phyloP scores from a whole-genome alignment of 306 rosid species.

The Leucaena leucocephala region DNA sequence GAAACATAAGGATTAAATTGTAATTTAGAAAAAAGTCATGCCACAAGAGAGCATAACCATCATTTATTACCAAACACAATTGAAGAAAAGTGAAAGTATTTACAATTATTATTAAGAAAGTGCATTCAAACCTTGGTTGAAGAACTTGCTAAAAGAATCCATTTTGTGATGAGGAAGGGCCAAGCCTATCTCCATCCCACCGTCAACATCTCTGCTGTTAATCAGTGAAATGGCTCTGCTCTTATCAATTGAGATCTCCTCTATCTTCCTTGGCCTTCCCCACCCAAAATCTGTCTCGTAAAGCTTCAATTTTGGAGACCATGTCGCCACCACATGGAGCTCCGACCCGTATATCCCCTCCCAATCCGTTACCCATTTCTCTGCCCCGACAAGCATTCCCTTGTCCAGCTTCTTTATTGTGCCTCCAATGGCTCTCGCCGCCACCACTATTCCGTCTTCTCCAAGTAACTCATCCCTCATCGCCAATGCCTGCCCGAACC shows the following conservation, averaged over 20 bases:
- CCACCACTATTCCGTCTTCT: slow-evolving; percentile 48
- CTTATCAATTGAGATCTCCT: slow-evolving; percentile 50
- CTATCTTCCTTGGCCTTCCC: slow-evolving; percentile 51
- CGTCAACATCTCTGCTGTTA: slow-evolving; percentile 44
- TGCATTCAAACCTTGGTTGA: slow-evolving; percentile 33
- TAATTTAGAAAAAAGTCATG: not conserved
- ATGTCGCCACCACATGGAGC: slow-evolving; percentile 37
- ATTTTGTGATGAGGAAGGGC: slow-evolving; percentile 40
- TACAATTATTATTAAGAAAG: not conserved
- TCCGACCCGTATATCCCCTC: slow-evolving; percentile 43
- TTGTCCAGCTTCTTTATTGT: slow-evolving; percentile 45
- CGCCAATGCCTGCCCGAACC: slow-evolving; percentile 43
- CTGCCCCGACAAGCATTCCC: slow-evolving; percentile 40
- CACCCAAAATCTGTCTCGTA: slow-evolving; percentile 59
- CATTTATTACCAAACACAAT: not conserved
- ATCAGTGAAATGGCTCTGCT: slow-evolving; percentile 43
- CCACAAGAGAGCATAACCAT: no score
- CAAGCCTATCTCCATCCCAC: slow-evolving; percentile 59
- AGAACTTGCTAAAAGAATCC: slow-evolving; percentile 44
- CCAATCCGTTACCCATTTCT: slow-evolving; percentile 56
- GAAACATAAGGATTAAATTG: no score
- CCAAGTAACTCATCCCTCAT: slow-evolving; percentile 34
- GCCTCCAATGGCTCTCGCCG: slow-evolving; percentile 46
- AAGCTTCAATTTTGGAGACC: slow-evolving; percentile 64
- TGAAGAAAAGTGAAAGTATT: not conserved